These are phyloP conservation scores for Dentipellis sp. DNA, from an alignment of 768 basidiomycete genomes.

Conservation along the genomic window DNA sequence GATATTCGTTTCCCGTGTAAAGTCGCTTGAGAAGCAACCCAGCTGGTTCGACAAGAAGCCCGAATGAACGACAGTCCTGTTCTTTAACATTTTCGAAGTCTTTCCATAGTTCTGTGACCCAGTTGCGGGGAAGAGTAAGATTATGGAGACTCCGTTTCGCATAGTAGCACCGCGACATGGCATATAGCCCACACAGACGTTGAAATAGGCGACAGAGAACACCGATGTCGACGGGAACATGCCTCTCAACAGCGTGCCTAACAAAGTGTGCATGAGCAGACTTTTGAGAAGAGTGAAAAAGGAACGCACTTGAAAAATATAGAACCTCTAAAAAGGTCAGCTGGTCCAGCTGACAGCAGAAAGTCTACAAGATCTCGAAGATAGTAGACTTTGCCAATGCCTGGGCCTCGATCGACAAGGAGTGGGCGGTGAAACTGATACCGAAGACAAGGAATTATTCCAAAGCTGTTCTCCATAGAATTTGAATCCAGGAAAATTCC, in stretches of 20 bases:
- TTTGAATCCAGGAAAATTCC: background rate
- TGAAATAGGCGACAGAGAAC: background rate
- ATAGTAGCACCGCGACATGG: background rate
- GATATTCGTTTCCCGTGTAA: background rate
- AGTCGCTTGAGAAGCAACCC: background rate
- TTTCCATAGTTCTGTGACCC: background rate
- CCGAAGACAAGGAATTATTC: background rate
- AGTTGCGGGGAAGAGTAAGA: background rate
- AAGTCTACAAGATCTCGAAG: background rate
- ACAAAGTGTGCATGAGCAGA: background rate
- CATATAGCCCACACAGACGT: background rate
- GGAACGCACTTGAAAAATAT: background rate
- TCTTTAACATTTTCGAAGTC: background rate
- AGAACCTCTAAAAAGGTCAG: background rate
- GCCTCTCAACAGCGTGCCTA: background rate
- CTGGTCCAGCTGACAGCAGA: background rate
- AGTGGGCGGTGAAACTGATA: background rate
- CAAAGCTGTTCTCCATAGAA: background rate
- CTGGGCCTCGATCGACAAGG: background rate
- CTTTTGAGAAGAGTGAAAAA: background rate
- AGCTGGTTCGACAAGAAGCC: background rate
- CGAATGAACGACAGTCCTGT: background rate
- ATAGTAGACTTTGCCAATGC: background rate
- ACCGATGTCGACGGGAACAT: background rate
- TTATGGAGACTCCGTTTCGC: background rate